Percentiles rank a stretch among this genome's conserved stretches.
Evolutionary conservation across 2,329 filamentous ascomycete genomes (phyloP).

Genomic region (Ceratocystis destructans): DNA sequence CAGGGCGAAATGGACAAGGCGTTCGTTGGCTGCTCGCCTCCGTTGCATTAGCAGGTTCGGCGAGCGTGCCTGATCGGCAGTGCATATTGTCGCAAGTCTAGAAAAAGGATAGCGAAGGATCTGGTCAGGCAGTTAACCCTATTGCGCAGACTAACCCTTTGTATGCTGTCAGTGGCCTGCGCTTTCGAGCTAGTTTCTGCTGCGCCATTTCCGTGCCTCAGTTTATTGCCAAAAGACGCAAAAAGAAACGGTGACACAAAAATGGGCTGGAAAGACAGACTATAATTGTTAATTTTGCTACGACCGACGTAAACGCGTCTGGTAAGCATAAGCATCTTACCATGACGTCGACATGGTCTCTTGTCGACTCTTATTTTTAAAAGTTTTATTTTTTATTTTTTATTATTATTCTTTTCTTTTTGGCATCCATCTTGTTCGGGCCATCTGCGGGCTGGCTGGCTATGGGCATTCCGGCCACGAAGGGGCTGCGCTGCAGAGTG

Average conservation of each 20-base stretch:
- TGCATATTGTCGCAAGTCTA: background rate
- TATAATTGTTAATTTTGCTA: background rate
- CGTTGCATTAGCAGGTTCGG: background rate
- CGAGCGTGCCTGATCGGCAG: constrained; percentile 1
- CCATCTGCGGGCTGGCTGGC: background rate
- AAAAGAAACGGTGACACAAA: background rate
- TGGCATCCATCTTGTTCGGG: background rate
- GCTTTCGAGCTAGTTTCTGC: background rate
- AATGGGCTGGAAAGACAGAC: background rate
- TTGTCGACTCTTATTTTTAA: background rate
- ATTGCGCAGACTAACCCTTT: background rate
- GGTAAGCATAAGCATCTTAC: background rate
- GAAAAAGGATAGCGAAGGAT: background rate
- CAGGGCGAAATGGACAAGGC: background rate
- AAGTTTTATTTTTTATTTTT: too few relatives aligned
- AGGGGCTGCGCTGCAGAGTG: background rate
- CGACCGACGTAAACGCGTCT: too few relatives aligned
- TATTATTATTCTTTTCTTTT: background rate
- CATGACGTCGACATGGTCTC: background rate
- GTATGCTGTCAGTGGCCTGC: background rate
- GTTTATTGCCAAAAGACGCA: background rate
- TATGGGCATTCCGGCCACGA: background rate
- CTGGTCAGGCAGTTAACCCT: background rate
- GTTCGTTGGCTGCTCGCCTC: background rate
- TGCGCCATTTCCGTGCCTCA: background rate